Evolutionary conservation across 192 early-diverging fungal genomes (phyloP).

Genomic region (Entrophospora sp.): DNA sequence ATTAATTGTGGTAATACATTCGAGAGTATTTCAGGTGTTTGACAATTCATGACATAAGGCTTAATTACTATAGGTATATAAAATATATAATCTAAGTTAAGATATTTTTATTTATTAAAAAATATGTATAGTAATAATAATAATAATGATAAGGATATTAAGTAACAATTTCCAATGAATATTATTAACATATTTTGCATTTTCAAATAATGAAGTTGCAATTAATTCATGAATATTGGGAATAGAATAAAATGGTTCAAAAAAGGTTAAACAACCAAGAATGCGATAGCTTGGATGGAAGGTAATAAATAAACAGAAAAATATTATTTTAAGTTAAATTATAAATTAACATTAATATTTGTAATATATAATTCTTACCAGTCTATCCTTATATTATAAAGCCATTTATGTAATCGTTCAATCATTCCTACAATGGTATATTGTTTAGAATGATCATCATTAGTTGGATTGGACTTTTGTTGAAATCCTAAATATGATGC

Average conservation of each 20-base stretch:
- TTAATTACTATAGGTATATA: slow-evolving; percentile 22
- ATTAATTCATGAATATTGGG: slow-evolving; percentile 19
- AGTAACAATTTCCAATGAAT: slow-evolving; percentile 21
- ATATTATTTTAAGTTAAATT: not conserved
- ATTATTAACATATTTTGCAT: slow-evolving; percentile 23
- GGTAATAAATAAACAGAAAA: not conserved
- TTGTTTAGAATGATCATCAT: not conserved
- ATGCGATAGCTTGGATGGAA: slow-evolving; percentile 17
- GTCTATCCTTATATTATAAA: not conserved
- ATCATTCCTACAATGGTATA: not conserved
- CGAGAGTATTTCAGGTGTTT: slow-evolving; percentile 19
- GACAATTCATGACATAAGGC: slow-evolving; percentile 26
- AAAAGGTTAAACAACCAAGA: slow-evolving; percentile 18
- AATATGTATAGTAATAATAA: not conserved
- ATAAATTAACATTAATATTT: too few relatives aligned
- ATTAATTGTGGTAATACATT: slow-evolving; percentile 23
- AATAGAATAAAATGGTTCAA: slow-evolving; percentile 29
- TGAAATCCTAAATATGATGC: not conserved
- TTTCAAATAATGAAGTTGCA: slow-evolving; percentile 27
- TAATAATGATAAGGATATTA: not conserved
- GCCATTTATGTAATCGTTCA: not conserved
- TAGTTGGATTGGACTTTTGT: not conserved
- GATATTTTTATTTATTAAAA: not conserved
- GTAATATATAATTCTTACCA: not conserved
- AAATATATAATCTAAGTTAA: slow-evolving; percentile 4